These are phyloP conservation scores for Entrophospora sp. DNA, from an alignment of 192 early-diverging fungal species.

Conservation along the genomic window DNA sequence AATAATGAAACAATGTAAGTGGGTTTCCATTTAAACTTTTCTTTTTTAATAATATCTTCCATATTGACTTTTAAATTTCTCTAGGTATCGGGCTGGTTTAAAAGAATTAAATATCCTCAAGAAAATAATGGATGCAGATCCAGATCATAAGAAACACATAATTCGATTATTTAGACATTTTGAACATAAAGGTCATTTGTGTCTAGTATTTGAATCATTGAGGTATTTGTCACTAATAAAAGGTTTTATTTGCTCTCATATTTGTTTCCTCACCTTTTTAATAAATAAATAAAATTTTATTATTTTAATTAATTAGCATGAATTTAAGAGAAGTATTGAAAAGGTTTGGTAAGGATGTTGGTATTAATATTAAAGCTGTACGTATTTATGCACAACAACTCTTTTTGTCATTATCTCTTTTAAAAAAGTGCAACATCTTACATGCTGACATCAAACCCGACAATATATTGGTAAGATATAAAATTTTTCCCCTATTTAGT, in stretches of 20 bases:
- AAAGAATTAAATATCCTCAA: constrained; percentile 89
- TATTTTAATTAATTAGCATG: constrained; percentile 83
- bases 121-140: constrained; percentile 75
- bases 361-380: constrained; percentile 89
- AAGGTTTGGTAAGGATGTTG: constrained; percentile 90
- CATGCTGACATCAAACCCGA: constrained; percentile 99
- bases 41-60: too few species aligned
- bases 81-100: constrained; percentile 71
- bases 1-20: constrained; percentile 88
- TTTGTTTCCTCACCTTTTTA: too few species aligned
- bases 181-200: constrained; percentile 83
- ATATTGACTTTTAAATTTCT: not conserved
- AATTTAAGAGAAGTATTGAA: constrained; percentile 89
- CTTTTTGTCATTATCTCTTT: constrained; percentile 71
- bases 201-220: constrained; percentile 90
- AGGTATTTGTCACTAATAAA: constrained; percentile 33
- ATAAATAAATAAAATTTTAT: too few species aligned
- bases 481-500: too few species aligned
- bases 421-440: constrained; percentile 73
- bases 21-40: too few species aligned
- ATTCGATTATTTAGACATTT: constrained; percentile 81
- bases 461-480: constrained; percentile 72
- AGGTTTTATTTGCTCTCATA: not conserved
- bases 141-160: constrained; percentile 79
- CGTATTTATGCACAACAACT: constrained; percentile 86